These are phyloP conservation scores for Astragalus glycyphyllos DNA, from an alignment of 306 rosid species.

Conservation along the genomic window DNA sequence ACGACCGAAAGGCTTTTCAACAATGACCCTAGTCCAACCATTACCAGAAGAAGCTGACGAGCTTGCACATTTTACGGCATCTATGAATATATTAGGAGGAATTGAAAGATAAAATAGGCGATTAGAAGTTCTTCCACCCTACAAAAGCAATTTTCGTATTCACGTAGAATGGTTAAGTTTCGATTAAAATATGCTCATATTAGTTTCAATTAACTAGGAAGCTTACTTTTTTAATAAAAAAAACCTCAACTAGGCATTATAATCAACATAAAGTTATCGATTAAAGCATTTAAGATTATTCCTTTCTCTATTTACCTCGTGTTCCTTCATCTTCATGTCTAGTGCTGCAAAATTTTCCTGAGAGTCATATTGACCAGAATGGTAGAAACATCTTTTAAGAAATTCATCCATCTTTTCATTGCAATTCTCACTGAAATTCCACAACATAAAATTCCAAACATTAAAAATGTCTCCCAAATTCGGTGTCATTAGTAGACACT, in stretches of 20 bases:
- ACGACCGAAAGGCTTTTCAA: slow-evolving; percentile 94
- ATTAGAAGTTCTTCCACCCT: slow-evolving; percentile 79
- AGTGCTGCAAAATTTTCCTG: slow-evolving; percentile 69
- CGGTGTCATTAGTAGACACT: no score
- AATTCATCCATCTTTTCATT: slow-evolving; percentile 82
- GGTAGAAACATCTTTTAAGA: slow-evolving; percentile 89
- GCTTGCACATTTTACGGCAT: slow-evolving; percentile 89
- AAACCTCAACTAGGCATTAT: background rate
- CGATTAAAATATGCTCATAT: background rate
- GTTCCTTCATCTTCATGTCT: slow-evolving; percentile 83
- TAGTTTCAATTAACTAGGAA: slow-evolving; percentile 10
- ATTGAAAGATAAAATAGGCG: slow-evolving; percentile 91
- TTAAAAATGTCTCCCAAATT: slow-evolving; percentile 28
- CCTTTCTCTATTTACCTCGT: slow-evolving; percentile 64
- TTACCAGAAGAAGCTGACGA: slow-evolving; percentile 72
- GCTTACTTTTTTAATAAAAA: slow-evolving; percentile 18
- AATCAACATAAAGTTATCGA: slow-evolving; percentile 25
- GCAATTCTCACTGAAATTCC: slow-evolving; percentile 78
- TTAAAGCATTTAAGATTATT: slow-evolving; percentile 7
- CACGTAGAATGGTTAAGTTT: slow-evolving; percentile 39
- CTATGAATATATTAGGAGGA: slow-evolving; percentile 87
- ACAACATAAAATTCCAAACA: slow-evolving; percentile 36
- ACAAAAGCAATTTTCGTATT: slow-evolving; percentile 47
- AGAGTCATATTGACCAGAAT: slow-evolving; percentile 93
- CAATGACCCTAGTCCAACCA: slow-evolving; percentile 98